Evolutionary conservation across 768 basidiomycete genomes (phyloP).

Genomic region (Suillus occidentalis): DNA sequence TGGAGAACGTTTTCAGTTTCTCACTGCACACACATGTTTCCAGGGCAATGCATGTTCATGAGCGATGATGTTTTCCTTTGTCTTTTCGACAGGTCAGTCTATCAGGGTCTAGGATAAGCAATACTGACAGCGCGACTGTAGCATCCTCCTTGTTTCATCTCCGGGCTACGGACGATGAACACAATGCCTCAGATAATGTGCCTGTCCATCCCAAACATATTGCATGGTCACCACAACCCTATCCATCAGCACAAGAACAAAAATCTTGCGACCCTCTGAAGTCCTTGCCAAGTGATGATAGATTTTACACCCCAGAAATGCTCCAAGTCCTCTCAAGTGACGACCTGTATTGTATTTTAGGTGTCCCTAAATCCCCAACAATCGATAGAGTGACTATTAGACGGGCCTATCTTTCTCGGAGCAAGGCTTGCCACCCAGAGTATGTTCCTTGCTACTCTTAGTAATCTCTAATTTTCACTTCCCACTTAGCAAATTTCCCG

Average conservation of each 20-base stretch:
- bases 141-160: slow-evolving; percentile 65
- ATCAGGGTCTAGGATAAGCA: not conserved
- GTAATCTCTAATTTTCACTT: slow-evolving; percentile 9
- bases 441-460: slow-evolving; percentile 39
- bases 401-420: slow-evolving; percentile 74
- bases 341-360: slow-evolving; percentile 75
- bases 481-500: slow-evolving; percentile 69
- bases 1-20: slow-evolving; percentile 14
- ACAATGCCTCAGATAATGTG: slow-evolving; percentile 46
- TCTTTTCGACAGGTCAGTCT: slow-evolving; percentile 29
- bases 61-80: slow-evolving; percentile 32
- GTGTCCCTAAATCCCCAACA: slow-evolving; percentile 47
- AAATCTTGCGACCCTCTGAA: slow-evolving; percentile 9
- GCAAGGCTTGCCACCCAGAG: slow-evolving; percentile 85
- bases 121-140: slow-evolving; percentile 20
- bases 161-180: slow-evolving; percentile 51
- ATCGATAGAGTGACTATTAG: slow-evolving; percentile 66
- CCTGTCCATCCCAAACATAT: slow-evolving; percentile 25
- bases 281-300: slow-evolving; percentile 10
- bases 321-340: slow-evolving; percentile 56
- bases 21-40: slow-evolving; percentile 13
- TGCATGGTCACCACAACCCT: slow-evolving; percentile 27
- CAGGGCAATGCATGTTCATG: slow-evolving; percentile 1
- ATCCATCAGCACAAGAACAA: slow-evolving; percentile 15
- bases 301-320: slow-evolving; percentile 20